Conservation (phyloP, 345 rosid genomes). For the Lepidium africanum region DNA sequence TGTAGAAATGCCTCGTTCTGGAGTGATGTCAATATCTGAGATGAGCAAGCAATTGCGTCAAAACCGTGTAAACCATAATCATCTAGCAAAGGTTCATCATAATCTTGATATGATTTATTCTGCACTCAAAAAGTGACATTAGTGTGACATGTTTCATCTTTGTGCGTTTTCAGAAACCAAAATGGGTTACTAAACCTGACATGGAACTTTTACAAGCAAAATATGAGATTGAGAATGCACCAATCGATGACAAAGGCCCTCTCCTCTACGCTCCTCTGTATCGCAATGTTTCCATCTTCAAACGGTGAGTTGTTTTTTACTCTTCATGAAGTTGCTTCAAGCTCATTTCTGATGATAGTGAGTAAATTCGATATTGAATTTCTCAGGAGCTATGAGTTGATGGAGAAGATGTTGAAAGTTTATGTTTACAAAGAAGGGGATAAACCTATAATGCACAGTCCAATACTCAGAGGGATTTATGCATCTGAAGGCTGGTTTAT, state of each 20-base stretch:
- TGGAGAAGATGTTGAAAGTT: conserved; percentile 78
- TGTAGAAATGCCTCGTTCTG: conserved; percentile 24
- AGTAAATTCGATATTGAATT: neutral
- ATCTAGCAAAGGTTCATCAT: conserved; percentile 38
- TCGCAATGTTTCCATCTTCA: conserved; percentile 72
- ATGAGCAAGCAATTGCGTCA: conserved; percentile 58
- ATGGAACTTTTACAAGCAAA: conserved; percentile 48
- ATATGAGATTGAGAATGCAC: conserved; percentile 62
- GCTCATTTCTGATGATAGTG: neutral
- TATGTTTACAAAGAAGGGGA: conserved; percentile 82
- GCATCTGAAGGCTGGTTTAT: conserved; percentile 99
- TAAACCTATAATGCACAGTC: conserved; percentile 61
- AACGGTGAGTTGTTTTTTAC: conserved; percentile 36
- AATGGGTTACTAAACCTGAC: conserved; percentile 67
- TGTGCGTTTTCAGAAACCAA: conserved; percentile 45
- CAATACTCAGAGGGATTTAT: conserved; percentile 71
- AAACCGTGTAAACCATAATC: conserved; percentile 38
- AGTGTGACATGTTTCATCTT: conserved; percentile 9
- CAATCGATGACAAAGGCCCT: conserved; percentile 43
- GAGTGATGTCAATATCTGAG: conserved; percentile 55
- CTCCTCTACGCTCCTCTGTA: conserved; percentile 68
- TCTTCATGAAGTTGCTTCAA: neutral
- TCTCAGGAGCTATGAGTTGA: conserved; percentile 85
- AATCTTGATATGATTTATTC: neutral
- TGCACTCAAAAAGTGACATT: neutral